phyloP scores from a whole-genome alignment of 2,329 filamentous ascomycete species.

The Ophiostoma angusticollis region DNA sequence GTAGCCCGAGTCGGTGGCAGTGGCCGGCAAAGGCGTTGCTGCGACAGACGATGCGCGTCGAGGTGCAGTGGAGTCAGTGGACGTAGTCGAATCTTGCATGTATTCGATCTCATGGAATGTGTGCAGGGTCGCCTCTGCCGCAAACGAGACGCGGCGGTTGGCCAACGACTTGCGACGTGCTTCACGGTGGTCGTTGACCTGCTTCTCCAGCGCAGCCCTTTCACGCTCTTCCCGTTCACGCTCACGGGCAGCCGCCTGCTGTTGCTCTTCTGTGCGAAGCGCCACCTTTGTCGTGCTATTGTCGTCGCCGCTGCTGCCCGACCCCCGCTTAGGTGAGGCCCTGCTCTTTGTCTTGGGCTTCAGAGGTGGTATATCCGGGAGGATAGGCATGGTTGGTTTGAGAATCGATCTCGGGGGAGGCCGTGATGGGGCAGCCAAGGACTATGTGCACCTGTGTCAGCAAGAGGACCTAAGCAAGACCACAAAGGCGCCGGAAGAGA shows the following conservation, averaged over 20 bases:
- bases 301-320: constrained; percentile 24
- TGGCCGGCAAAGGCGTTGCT: constrained; percentile 24
- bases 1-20: background rate
- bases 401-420: constrained; percentile 56
- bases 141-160: constrained; percentile 89
- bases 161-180: constrained; percentile 86
- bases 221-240: constrained; percentile 58
- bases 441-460: constrained; percentile 28
- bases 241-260: constrained; percentile 55
- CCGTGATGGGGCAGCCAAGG: constrained; percentile 38
- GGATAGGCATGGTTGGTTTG: constrained; percentile 61
- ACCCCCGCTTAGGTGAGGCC: constrained; percentile 14
- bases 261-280: constrained; percentile 55
- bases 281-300: constrained; percentile 43
- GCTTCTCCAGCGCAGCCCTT: constrained; percentile 44
- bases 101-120: constrained; percentile 94
- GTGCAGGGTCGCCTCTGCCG: constrained; percentile 90
- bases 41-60: constrained; percentile 54
- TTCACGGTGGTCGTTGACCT: constrained; percentile 60
- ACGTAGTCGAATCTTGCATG: constrained; percentile 72
- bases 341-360: constrained; percentile 39
- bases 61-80: constrained; percentile 66
- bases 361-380: constrained; percentile 53
- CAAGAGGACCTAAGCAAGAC: too few species aligned
- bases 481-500: constrained; percentile 20